A percentile compares a stretch with the other conserved stretches of the same genome.
phyloP scores from a whole-genome alignment of 768 basidiomycete genomes.

The Suillus weaverae region DNA sequence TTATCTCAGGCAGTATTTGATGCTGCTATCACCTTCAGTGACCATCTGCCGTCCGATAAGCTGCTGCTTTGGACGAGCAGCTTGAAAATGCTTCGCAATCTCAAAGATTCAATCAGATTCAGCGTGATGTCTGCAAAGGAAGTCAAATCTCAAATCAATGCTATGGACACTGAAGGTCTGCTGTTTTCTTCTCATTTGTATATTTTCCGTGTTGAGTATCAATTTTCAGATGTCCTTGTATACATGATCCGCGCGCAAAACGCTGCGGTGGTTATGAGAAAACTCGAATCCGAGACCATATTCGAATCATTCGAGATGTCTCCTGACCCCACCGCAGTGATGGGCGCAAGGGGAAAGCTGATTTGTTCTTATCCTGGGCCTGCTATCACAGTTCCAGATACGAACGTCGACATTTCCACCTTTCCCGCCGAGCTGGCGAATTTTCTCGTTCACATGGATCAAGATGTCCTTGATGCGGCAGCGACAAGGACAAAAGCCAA shows the following conservation, averaged over 20 bases:
- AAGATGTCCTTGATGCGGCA: conserved; percentile 31
- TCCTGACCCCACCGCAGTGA: conserved; percentile 35
- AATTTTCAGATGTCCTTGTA: conserved; percentile 35
- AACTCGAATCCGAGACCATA: conserved; percentile 23
- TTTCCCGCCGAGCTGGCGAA: conserved; percentile 38
- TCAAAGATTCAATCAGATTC: conserved; percentile 13
- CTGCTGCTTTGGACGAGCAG: conserved; percentile 32
- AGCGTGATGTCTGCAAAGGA: conserved; percentile 10
- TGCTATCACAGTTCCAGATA: conserved; percentile 37
- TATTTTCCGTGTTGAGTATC: neutral
- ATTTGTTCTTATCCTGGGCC: conserved; percentile 47
- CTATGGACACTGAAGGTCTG: conserved; percentile 20
- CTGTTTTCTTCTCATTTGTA: neutral
- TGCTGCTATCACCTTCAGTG: conserved; percentile 20
- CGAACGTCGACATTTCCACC: conserved; percentile 22
- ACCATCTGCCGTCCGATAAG: conserved; percentile 5
- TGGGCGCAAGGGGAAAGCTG: conserved; percentile 42
- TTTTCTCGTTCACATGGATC: conserved; percentile 40
- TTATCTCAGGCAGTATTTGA: conserved; percentile 25
- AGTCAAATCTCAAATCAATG: conserved; percentile 19
- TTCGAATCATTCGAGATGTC: conserved; percentile 51
- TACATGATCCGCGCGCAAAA: conserved; percentile 48
- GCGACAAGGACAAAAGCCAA: conserved; percentile 38
- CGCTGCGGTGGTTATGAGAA: conserved; percentile 44
- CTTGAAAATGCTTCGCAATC: conserved; percentile 31